Evolutionary conservation across 306 rosid genomes (phyloP), one percentile per base, ranked within the genome.

Genomic region (Rosa multiflora): DNA sequence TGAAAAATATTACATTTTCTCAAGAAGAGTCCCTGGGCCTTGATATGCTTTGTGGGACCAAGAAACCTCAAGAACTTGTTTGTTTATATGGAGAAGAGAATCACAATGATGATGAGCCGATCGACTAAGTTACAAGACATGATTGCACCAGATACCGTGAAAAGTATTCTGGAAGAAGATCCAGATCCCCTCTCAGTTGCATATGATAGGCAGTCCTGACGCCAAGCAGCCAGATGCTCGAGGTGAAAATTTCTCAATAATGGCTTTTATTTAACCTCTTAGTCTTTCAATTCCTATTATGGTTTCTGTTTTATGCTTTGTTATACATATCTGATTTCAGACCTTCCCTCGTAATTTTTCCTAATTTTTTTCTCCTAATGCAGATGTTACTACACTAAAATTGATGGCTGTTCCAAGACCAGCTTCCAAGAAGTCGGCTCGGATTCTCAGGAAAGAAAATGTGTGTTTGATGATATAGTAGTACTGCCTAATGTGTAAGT

Each of bases 401-500:
- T 81, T 76, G 39, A 70, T 74, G 82, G 83, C 39, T 80, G 69
- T 91, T 83, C 73, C 76, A 10, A 91, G 97, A 78, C 98, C 97
- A 68, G 82, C 88, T 74, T 70, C 61, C 17, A 88, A 73, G 72
- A 91, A 88, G 76, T 72, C 42, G 51, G 79, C 86, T 43, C 70
- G 49, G 68, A 69, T 75, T 77, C 82, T 88, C 43, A 88, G 79
- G 83, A 91, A 88, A 90, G 98, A 83, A 92, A 88, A 86, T 53
- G 72, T 67, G 51, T 78, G 71, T 7, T 89, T 75, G 98, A 95
- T 80, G 78, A 82, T 75, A 39, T 48, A 64, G 32, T 46, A 26
- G 77, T 92, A 72, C 82, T 92, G 81, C 79, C 93, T 64, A 84
- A 78, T 59, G 74, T 83, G 97, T 92, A 92, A 64, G 99, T 83